These are phyloP conservation scores for Rhododendron kiyosumense DNA, from an alignment of 148 eudicot species.

Conservation along the genomic window DNA sequence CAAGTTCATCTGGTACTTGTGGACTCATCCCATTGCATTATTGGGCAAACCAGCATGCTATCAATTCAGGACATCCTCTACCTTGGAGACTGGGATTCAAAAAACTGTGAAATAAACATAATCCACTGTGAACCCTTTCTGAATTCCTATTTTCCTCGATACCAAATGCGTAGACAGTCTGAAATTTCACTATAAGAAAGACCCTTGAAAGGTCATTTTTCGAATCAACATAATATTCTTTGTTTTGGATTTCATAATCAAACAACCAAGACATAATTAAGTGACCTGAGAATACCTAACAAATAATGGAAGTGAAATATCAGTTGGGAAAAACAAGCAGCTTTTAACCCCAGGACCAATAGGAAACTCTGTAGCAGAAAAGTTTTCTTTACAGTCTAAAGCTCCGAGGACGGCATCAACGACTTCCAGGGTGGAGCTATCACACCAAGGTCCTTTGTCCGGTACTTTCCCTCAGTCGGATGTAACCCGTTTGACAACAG, in stretches of 20 bases:
- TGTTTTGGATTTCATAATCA: neutral
- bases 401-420: slow-evolving; percentile 31
- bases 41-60: neutral
- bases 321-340: neutral
- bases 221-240: neutral
- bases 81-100: neutral
- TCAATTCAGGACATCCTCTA: neutral
- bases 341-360: neutral
- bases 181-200: neutral
- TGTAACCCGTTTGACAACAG: slow-evolving; percentile 36
- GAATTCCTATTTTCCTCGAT: neutral
- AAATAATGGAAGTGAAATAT: neutral
- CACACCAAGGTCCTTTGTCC: slow-evolving; percentile 39
- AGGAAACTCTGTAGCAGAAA: neutral
- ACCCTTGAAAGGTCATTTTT: neutral
- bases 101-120: neutral
- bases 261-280: neutral
- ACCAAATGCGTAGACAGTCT: neutral
- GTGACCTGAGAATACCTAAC: neutral
- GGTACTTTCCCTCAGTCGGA: slow-evolving; percentile 26
- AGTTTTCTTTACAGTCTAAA: slow-evolving; percentile 19
- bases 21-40: neutral
- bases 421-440: slow-evolving; percentile 39
- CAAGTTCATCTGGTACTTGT: neutral
- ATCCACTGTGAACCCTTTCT: neutral